Conservation (phyloP, 106 monocot species). For the Agapanthus africanus region DNA sequence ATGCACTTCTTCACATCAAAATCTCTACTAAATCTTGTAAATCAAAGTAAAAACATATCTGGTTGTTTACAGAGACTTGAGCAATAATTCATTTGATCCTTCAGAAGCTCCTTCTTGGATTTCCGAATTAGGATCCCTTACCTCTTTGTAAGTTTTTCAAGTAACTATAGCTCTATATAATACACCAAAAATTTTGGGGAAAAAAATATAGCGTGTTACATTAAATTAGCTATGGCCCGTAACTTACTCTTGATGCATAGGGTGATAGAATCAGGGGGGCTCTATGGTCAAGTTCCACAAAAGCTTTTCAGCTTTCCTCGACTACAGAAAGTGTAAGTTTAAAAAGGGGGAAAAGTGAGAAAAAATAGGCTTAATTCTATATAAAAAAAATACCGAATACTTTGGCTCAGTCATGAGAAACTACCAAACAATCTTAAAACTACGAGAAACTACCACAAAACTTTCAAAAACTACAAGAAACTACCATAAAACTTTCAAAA, state of each 20-base stretch:
- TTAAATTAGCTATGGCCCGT: neutral
- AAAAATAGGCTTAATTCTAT: too few species aligned
- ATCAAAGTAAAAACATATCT: neutral
- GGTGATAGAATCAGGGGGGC: slow-evolving; percentile 15
- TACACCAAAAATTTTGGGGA: neutral
- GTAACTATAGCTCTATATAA: neutral
- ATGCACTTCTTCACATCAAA: neutral
- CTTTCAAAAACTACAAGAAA: neutral
- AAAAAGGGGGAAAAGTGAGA: too few species aligned
- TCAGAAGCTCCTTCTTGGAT: slow-evolving; percentile 67
- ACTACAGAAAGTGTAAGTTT: slow-evolving; percentile 35
- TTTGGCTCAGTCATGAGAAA: too few species aligned
- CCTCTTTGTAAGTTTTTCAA: slow-evolving; percentile 45
- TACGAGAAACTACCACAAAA: too few species aligned
- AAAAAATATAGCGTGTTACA: too few species aligned
- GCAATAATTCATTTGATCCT: slow-evolving; percentile 68
- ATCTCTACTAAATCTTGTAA: neutral
- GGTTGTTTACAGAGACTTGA: slow-evolving; percentile 51
- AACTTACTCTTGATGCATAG: neutral
- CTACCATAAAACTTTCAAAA: neutral
- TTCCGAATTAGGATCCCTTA: slow-evolving; percentile 55
- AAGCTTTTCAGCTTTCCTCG: slow-evolving; percentile 26
- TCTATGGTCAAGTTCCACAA: slow-evolving; percentile 22
- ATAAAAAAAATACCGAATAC: neutral
- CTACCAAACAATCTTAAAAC: too few species aligned